These are phyloP conservation scores for Batkoa obscura DNA, from an alignment of 371 early-diverging fungal species.

Conservation along the genomic window DNA sequence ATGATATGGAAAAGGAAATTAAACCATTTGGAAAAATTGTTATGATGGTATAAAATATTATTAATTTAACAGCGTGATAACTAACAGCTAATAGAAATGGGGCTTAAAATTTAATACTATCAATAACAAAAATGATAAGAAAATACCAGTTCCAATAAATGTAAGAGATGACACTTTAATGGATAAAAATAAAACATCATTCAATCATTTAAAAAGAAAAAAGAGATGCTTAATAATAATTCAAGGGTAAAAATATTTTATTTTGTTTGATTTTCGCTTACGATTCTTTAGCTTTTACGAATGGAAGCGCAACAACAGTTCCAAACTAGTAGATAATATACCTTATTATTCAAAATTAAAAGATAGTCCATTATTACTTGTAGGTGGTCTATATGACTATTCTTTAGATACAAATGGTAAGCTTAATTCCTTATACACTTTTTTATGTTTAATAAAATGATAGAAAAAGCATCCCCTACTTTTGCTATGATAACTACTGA, in stretches of 20 bases:
- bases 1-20: no score
- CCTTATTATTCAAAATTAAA: conserved; percentile 4
- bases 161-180: conserved; percentile 4
- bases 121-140: background rate
- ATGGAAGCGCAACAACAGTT: conserved; percentile 2
- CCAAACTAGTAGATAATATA: background rate
- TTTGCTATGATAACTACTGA: conserved; percentile 1
- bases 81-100: conserved; percentile 3
- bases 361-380: background rate
- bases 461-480: background rate
- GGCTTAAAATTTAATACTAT: background rate
- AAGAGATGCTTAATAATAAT: conserved; percentile 1
- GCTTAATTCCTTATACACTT: background rate
- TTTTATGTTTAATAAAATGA: background rate
- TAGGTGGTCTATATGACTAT: conserved; percentile 4
- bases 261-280: background rate
- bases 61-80: background rate
- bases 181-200: background rate
- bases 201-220: background rate
- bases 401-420: background rate
- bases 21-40: no score
- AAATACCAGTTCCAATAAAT: background rate
- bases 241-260: conserved; percentile 2
- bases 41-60: background rate
- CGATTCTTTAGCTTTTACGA: conserved; percentile 2